phyloP scores from a whole-genome alignment of 306 rosid species.

The Ormosia emarginata region DNA sequence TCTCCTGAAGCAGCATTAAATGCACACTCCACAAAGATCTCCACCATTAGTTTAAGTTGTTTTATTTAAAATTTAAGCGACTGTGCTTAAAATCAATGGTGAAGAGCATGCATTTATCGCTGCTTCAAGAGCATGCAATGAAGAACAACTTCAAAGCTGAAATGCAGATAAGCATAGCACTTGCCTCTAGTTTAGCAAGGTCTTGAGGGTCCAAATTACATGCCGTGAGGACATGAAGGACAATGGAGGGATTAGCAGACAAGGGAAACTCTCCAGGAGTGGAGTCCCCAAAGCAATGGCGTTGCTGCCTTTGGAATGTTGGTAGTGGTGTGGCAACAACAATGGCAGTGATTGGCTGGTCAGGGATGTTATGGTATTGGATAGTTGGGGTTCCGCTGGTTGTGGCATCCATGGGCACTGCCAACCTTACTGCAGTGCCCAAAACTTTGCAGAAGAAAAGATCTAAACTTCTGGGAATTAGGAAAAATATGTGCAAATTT shows the following conservation, averaged over 20 bases:
- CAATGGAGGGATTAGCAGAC: conserved; percentile 85
- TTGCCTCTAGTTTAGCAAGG: conserved; percentile 96
- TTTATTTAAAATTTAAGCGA: not conserved
- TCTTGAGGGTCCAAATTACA: conserved; percentile 90
- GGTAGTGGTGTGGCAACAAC: conserved; percentile 52
- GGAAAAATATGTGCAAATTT: conserved; percentile 49
- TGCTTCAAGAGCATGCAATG: not conserved
- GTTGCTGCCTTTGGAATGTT: conserved; percentile 69
- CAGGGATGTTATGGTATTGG: conserved; percentile 84
- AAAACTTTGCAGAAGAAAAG: conserved; percentile 47
- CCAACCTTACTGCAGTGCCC: conserved; percentile 72
- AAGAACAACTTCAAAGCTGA: not conserved
- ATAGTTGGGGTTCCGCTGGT: conserved; percentile 82
- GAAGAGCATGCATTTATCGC: not conserved
- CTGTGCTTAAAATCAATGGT: not conserved
- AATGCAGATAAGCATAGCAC: conserved; percentile 28
- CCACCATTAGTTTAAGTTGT: not conserved
- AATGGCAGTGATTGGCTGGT: conserved; percentile 73
- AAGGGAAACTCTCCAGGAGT: conserved; percentile 94
- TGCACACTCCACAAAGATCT: not conserved
- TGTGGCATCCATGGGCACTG: conserved; percentile 99
- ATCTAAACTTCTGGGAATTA: conserved; percentile 60
- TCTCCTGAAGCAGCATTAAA: not conserved
- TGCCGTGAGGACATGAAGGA: conserved; percentile 88
- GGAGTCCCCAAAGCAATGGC: conserved; percentile 81